These are phyloP conservation scores for Fusarium miscanthi DNA, from an alignment of 2,329 filamentous ascomycete genomes.

Conservation along the genomic window DNA sequence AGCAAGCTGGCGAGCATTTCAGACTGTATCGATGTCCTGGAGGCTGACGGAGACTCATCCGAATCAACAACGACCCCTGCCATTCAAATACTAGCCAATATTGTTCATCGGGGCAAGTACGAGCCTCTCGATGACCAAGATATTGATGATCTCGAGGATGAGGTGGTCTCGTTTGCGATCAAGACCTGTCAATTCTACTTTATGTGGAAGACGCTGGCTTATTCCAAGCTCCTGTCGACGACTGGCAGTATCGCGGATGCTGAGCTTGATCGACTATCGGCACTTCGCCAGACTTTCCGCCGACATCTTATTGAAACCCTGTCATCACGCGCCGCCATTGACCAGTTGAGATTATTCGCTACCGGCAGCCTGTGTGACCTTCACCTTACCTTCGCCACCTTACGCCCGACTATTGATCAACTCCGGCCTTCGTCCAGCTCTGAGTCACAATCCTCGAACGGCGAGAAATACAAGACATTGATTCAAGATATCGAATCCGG, in stretches of 20 bases:
- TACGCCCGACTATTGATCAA: constrained; percentile 67
- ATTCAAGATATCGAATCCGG: constrained; percentile 75
- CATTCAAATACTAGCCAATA: constrained; percentile 76
- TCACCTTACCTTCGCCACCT: constrained; percentile 80
- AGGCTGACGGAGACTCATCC: constrained; percentile 64
- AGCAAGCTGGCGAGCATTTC: constrained; percentile 83
- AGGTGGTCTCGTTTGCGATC: constrained; percentile 80
- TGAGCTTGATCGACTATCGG: constrained; percentile 70
- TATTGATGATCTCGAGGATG: constrained; percentile 81
- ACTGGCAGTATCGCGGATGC: constrained; percentile 66
- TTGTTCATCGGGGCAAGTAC: constrained; percentile 79
- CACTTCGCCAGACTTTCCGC: constrained; percentile 67
- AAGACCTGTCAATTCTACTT: constrained; percentile 88
- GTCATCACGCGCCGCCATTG: constrained; percentile 74
- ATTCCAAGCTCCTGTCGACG: constrained; percentile 66
- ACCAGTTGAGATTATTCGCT: constrained; percentile 81
- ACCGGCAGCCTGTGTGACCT: constrained; percentile 84
- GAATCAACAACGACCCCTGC: constrained; percentile 61
- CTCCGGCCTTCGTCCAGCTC: constrained; percentile 45
- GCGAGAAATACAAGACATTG: constrained; percentile 55
- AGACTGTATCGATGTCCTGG: constrained; percentile 80
- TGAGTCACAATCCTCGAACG: constrained; percentile 35
- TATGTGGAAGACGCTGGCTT: constrained; percentile 84
- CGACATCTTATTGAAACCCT: constrained; percentile 75
- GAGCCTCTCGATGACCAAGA: constrained; percentile 76